phyloP scores from a whole-genome alignment of 257 asterid genomes.

The Gentiana straminea region DNA sequence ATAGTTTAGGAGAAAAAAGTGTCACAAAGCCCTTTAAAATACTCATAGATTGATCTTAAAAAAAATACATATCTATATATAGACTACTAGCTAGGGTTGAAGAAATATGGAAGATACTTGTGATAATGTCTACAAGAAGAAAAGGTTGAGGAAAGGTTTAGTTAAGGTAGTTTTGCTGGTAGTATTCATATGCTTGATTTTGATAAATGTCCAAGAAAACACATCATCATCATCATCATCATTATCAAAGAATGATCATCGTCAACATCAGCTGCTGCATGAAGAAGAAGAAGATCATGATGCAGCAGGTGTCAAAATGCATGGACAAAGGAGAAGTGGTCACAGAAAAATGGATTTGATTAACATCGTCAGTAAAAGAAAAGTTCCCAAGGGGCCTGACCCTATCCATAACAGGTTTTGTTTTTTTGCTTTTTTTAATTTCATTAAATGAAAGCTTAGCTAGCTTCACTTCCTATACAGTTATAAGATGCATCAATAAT shows the following conservation, averaged over 20 bases:
- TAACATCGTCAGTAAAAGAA: slow-evolving; percentile 30
- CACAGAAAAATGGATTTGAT: neutral
- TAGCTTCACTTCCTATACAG: slow-evolving; percentile 4
- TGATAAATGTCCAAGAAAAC: slow-evolving; percentile 15
- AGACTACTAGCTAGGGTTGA: slow-evolving; percentile 1
- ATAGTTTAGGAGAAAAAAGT: neutral
- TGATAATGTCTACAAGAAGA: slow-evolving; percentile 7
- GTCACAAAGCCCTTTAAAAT: neutral
- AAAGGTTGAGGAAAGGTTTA: slow-evolving; percentile 19
- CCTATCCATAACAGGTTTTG: slow-evolving; percentile 80
- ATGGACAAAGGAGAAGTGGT: slow-evolving; percentile 3
- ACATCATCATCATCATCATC: no score
- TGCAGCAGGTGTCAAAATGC: neutral
- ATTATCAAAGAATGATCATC: no score
- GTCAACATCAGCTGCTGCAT: no score
- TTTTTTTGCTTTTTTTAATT: neutral
- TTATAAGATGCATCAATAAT: no score
- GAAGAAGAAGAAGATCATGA: neutral
- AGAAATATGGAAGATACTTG: slow-evolving; percentile 16
- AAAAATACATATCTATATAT: neutral
- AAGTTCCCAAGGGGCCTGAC: slow-evolving; percentile 82
- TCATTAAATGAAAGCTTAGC: neutral
- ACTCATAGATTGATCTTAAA: no score
- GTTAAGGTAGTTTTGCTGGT: slow-evolving; percentile 21
- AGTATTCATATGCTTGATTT: slow-evolving; percentile 25